These are phyloP conservation scores for Bocquillonia castaneifolia DNA, from an alignment of 441 rosid species.

Conservation along the genomic window DNA sequence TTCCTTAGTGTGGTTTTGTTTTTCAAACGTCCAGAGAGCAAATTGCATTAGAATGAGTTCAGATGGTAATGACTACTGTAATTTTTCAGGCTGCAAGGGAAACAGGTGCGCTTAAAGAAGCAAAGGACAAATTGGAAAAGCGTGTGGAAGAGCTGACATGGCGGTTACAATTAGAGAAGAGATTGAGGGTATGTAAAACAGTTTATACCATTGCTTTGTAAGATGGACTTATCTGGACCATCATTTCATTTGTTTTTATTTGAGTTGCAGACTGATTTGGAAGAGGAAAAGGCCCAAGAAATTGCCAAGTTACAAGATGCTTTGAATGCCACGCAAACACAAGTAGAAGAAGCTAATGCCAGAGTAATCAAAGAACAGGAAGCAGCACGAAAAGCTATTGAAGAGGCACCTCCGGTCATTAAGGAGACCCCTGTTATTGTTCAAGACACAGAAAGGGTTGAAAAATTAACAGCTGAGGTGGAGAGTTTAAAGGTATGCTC, in stretches of 20 bases:
- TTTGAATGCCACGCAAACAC: constrained; percentile 59
- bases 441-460: constrained; percentile 77
- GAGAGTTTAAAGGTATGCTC: constrained; percentile 76
- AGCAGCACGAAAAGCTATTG: constrained; percentile 81
- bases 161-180: constrained; percentile 96
- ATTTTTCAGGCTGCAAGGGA: constrained; percentile 86
- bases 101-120: constrained; percentile 98
- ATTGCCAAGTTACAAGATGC: constrained; percentile 73
- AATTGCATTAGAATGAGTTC: constrained; percentile 18
- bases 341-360: constrained; percentile 73
- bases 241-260: constrained; percentile 23
- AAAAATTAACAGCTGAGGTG: constrained; percentile 58
- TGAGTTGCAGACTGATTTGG: constrained; percentile 70
- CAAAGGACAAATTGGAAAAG: constrained; percentile 95
- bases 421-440: constrained; percentile 82
- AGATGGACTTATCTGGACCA: neutral
- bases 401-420: constrained; percentile 75
- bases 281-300: constrained; percentile 92
- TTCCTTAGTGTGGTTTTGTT: constrained; percentile 22
- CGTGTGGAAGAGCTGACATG: constrained; percentile 98
- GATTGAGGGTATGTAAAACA: constrained; percentile 65
- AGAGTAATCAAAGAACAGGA: constrained; percentile 73
- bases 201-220: neutral
- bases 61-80: constrained; percentile 14
- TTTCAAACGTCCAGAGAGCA: constrained; percentile 1